Percentiles rank a stretch among this genome's conserved stretches.
Evolutionary conservation across 169 alveolate genomes (phyloP).

Genomic region (Toxoplasma gondii): DNA sequence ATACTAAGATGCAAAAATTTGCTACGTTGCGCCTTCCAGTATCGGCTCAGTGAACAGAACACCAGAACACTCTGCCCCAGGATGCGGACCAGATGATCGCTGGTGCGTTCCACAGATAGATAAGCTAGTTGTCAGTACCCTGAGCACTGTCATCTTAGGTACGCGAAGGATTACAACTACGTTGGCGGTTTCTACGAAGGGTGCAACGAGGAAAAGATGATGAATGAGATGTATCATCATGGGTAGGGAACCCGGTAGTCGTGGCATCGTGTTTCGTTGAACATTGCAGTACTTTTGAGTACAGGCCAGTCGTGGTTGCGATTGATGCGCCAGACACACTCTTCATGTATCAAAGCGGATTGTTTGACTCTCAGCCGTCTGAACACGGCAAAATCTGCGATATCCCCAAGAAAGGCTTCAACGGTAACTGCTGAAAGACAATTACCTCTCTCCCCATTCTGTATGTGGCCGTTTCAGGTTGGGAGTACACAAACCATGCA

Average conservation of each 20-base stretch:
- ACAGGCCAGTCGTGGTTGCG: conserved; percentile 83
- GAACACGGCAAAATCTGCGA: conserved; percentile 86
- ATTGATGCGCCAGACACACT: conserved; percentile 82
- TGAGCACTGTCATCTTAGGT: conserved; percentile 49
- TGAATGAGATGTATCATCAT: conserved; percentile 72
- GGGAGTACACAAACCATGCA: conserved; percentile 93
- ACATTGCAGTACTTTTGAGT: background rate
- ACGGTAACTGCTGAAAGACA: conserved; percentile 66
- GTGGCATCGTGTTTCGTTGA: background rate
- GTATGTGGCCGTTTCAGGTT: conserved; percentile 72
- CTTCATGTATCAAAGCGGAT: conserved; percentile 72
- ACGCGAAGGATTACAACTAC: conserved; percentile 75
- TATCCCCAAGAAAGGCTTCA: conserved; percentile 80
- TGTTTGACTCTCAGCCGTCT: conserved; percentile 69
- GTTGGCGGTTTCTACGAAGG: conserved; percentile 80
- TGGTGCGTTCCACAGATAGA: conserved; percentile 6
- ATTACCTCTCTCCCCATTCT: background rate
- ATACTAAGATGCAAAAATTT: background rate
- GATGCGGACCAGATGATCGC: conserved; percentile 53
- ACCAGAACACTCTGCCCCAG: conserved; percentile 26
- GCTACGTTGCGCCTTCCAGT: background rate
- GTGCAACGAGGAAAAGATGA: conserved; percentile 73
- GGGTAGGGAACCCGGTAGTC: conserved; percentile 1
- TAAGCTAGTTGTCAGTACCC: background rate
- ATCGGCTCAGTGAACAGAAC: conserved; percentile 27